Evolutionary conservation across 1,284 basidiomycete species (phyloP).

Genomic region (Bondarzewia mesenterica): DNA sequence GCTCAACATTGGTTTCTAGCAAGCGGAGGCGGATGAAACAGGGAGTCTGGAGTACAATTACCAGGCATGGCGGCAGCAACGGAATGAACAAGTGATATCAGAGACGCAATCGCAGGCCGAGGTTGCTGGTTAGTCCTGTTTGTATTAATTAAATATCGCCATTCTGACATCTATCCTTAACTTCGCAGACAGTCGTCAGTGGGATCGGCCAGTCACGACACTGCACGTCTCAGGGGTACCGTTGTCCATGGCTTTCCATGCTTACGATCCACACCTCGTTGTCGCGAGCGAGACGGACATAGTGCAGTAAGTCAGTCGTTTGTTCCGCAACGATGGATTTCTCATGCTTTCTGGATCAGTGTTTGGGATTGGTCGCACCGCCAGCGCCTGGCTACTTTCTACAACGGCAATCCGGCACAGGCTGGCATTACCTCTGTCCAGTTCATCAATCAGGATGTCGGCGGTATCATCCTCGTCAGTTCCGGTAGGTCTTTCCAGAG

Average conservation of each 20-base stretch:
- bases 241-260: slow-evolving; percentile 81
- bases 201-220: slow-evolving; percentile 77
- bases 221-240: slow-evolving; percentile 68
- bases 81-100: slow-evolving; percentile 78
- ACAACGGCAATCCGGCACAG: slow-evolving; percentile 80
- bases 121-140: slow-evolving; percentile 55
- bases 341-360: slow-evolving; percentile 29
- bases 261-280: slow-evolving; percentile 86
- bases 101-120: slow-evolving; percentile 67
- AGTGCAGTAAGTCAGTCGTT: slow-evolving; percentile 57
- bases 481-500: slow-evolving; percentile 45
- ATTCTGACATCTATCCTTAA: not conserved
- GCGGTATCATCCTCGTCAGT: slow-evolving; percentile 84
- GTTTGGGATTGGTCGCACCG: slow-evolving; percentile 93
- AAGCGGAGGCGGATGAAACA: slow-evolving; percentile 92
- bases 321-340: not conserved
- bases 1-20: slow-evolving; percentile 35
- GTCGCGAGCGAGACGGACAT: slow-evolving; percentile 83
- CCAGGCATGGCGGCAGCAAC: slow-evolving; percentile 89
- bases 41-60: slow-evolving; percentile 92
- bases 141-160: not conserved
- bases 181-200: slow-evolving; percentile 42
- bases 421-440: slow-evolving; percentile 86
- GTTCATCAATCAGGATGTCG: slow-evolving; percentile 94
- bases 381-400: slow-evolving; percentile 75